These are phyloP conservation scores for Ascochyta clinopodiicola DNA, from an alignment of 2,329 filamentous ascomycete genomes.

Conservation along the genomic window DNA sequence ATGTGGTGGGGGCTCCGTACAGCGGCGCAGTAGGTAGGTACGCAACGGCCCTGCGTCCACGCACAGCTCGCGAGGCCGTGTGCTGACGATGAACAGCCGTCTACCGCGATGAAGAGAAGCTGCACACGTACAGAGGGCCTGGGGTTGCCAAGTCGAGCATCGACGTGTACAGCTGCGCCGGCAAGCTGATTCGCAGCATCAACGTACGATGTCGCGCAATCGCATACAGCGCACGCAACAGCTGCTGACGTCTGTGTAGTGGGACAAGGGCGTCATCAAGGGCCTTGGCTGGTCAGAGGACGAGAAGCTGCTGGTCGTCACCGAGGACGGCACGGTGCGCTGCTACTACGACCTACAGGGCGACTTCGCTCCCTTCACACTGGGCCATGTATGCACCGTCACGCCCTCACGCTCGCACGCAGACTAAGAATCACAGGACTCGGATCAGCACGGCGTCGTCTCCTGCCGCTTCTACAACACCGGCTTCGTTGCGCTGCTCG, in stretches of 20 bases:
- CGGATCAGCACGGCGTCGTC: constrained; percentile 85
- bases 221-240: constrained; percentile 20
- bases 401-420: background rate
- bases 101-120: constrained; percentile 85
- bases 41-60: constrained; percentile 3
- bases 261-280: constrained; percentile 88
- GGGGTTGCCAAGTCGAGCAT: constrained; percentile 80
- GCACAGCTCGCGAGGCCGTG: background rate
- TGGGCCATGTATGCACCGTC: constrained; percentile 68
- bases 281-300: constrained; percentile 96
- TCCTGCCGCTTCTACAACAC: constrained; percentile 91
- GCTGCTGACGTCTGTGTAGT: constrained; percentile 54
- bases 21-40: constrained; percentile 85
- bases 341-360: constrained; percentile 92
- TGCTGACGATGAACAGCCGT: constrained; percentile 65
- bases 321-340: constrained; percentile 86
- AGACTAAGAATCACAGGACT: constrained; percentile 48
- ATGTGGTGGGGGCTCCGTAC: constrained; percentile 89
- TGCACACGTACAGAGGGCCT: constrained; percentile 77
- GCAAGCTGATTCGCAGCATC: constrained; percentile 83
- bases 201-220: constrained; percentile 51
- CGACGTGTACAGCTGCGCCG: constrained; percentile 92
- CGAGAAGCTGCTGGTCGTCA: constrained; percentile 87
- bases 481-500: constrained; percentile 90
- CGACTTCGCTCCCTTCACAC: constrained; percentile 92